A percentile compares a stretch with the other conserved stretches of the same genome.
These are phyloP conservation scores for Thecaphora thlaspeos DNA, from an alignment of 1,284 basidiomycete genomes.

Conservation along the genomic window DNA sequence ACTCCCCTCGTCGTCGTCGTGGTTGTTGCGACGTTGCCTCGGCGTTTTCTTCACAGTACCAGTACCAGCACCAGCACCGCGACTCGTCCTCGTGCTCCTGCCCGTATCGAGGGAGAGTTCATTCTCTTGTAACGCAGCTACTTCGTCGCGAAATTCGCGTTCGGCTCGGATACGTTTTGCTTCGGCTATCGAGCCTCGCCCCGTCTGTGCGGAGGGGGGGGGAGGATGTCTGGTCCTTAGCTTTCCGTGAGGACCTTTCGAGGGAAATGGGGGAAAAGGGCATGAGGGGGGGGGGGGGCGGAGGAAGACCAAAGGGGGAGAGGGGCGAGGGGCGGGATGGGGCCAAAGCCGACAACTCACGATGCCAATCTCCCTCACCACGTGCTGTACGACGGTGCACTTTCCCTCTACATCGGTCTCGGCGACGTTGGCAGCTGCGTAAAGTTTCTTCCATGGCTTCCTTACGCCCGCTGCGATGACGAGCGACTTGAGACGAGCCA, in stretches of 20 bases:
- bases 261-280: too few relatives aligned
- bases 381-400: constrained; percentile 19
- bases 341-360: background rate
- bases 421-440: constrained; percentile 12
- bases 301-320: too few relatives aligned
- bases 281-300: too few relatives aligned
- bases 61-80: background rate
- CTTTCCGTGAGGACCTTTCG: too few relatives aligned
- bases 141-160: constrained; percentile 28
- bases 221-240: too few relatives aligned
- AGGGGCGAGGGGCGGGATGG: too few relatives aligned
- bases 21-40: background rate
- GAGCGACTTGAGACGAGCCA: constrained; percentile 26
- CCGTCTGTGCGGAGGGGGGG: constrained; percentile 2
- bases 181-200: constrained; percentile 23
- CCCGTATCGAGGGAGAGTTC: background rate
- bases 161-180: constrained; percentile 22
- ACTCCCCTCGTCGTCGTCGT: constrained; percentile 5
- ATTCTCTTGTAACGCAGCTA: constrained; percentile 7
- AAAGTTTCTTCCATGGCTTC: constrained; percentile 36
- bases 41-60: too few relatives aligned
- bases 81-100: background rate
- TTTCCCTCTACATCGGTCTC: constrained; percentile 11
- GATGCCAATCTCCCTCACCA: constrained; percentile 20
- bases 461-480: constrained; percentile 27